Base-by-base conservation (phyloP, 192 early-diverging fungal genomes). In the Coemansia sp. region DNA sequence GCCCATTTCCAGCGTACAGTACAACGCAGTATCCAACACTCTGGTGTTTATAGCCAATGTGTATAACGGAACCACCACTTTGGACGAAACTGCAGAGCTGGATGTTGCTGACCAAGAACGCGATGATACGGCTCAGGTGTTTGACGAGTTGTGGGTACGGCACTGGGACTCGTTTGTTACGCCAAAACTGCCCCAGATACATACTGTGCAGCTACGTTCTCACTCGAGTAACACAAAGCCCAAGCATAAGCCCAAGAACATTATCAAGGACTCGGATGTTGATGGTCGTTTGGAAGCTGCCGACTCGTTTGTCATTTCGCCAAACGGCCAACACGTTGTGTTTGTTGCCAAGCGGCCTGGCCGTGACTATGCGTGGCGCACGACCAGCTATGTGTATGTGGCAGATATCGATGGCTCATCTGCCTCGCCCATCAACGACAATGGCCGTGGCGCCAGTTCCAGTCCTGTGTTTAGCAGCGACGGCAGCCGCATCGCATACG, bases 81-180 rank as follows among this genome's bases (percentile, higher is more conserved):
- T 92, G 24, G 78, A 85, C 22, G 83, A 81, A 18, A 84, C 87
- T 3, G 85, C 81, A 32, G 57, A 82, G 49, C 82, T 78, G 49
- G 84, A 88, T 50, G 59, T 67, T 45, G 38, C 84, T 24, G 72
- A 77, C 12, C 62, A 64, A 24, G 70, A 72, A 61, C 72, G 81
- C 16, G 82, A 78, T 26, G 88, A 89, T 29, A 83, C 88, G 10
- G 91, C 82, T 26, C 59, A 83, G 16, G 83, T 73, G 12, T 91
- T 82, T 73, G 88, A 92, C 20, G 69, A 87, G 23, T 76, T 94
- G 60, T 90, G 89, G 87, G 86, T 94, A 43, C 84, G 92, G 27
- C 92, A 94, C 64, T 94, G 92, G 90, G 92, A 94, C 60, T 71
- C 78, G 6, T 89, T 84, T 57, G 70, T 81, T 2, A 67, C 83